Evolutionary conservation across 2,329 filamentous ascomycete genomes (phyloP), one percentile per base, ranked within the genome.

Genomic region (Trichoderma afroharzianum): DNA sequence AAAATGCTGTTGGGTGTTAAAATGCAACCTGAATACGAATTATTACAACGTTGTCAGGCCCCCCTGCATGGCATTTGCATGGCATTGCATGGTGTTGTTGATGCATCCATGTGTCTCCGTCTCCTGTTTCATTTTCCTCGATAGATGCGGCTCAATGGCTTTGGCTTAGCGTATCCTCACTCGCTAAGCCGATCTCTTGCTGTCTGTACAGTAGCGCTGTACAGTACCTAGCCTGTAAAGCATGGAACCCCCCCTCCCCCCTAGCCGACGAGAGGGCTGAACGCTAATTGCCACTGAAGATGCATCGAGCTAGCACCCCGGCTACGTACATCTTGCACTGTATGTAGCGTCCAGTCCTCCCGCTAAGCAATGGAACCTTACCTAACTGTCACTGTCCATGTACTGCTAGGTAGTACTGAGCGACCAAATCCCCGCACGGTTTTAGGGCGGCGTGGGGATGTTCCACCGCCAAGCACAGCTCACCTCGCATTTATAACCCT

Each of bases 401-500:
- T n/a, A n/a, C n/a, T n/a, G n/a, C n/a, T n/a, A n/a, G n/a, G n/a
- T n/a, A n/a, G n/a, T n/a, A n/a, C n/a, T n/a, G n/a, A 7, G 24
- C 33, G 33, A 33, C 36, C 28, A 32, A 50, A 59, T 39, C 66
- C 55, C 66, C 66, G 66, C 66, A 68, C 57, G 21, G 33, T 28
- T 33, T 11, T 32, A 68, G 66, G 8, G 66, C 26, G 33, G 50
- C 24, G 26, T 68, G 66, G 66, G 66, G 66, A 43, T 14, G 36
- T 11, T 58, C 24, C 39, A 43, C 39, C 39, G 39, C 39, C 39
- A 43, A 43, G 39, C 24, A 59, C 26, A 36, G 55, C 50, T 28
- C 55, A 47, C n/a, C 39, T 58, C 24, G 63, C 63, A 59, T 68
- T 68, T 68, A 68, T 68, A 68, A 68, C 66, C 33, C 39, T 47